phyloP scores from a whole-genome alignment of 495 filamentous ascomycete genomes.

The Aspergillus panamensis region DNA sequence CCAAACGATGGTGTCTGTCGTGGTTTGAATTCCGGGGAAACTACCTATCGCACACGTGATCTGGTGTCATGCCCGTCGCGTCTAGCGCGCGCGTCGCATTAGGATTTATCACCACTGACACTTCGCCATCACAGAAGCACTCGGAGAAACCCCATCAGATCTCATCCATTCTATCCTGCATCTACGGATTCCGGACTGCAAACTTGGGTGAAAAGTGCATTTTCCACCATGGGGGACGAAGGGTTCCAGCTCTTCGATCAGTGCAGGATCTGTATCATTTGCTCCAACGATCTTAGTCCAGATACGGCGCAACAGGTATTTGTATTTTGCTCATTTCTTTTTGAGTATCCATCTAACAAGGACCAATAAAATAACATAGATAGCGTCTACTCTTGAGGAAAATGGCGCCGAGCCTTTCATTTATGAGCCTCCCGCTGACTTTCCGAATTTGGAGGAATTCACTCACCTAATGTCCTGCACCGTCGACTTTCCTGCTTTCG shows the following conservation, averaged over 20 bases:
- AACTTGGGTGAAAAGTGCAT: neutral
- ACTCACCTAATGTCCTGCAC: constrained; percentile 84
- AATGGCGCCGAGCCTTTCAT: constrained; percentile 53
- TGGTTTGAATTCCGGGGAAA: neutral
- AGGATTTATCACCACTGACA: constrained; percentile 3
- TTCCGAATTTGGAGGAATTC: constrained; percentile 54
- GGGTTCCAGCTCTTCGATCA: constrained; percentile 41
- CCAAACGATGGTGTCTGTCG: no score
- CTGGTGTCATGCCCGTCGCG: constrained; percentile 22
- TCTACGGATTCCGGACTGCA: neutral
- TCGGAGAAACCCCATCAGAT: neutral
- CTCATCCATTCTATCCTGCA: neutral
- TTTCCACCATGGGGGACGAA: constrained; percentile 32
- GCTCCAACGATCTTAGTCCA: constrained; percentile 46
- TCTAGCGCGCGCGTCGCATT: constrained; percentile 23
- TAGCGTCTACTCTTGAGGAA: constrained; percentile 40
- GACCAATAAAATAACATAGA: constrained; percentile 14
- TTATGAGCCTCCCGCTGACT: constrained; percentile 40
- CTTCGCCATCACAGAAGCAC: neutral
- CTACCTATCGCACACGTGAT: constrained; percentile 18
- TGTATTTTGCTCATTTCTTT: constrained; percentile 1
- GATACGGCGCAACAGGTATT: constrained; percentile 44
- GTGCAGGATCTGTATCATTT: constrained; percentile 41
- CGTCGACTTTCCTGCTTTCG: constrained; percentile 83
- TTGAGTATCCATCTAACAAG: constrained; percentile 3